phyloP scores from a whole-genome alignment of 2,329 filamentous ascomycete genomes.

The Fusarium sp. region DNA sequence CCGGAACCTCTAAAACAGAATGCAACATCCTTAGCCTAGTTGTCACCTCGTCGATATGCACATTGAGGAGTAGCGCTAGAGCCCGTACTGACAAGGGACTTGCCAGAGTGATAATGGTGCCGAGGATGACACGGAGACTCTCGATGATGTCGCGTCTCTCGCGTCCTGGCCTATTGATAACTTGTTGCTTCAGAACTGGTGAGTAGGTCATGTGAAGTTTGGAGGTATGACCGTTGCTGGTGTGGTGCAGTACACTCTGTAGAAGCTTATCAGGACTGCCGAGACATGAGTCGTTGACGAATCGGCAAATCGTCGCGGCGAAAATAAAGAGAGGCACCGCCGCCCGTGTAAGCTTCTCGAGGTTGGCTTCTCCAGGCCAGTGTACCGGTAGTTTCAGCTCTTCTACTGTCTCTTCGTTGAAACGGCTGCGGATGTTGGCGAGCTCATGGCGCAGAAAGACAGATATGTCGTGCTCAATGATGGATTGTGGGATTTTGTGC shows the following conservation, averaged over 20 bases:
- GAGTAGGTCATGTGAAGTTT: slow-evolving; percentile 33
- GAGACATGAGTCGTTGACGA: not conserved
- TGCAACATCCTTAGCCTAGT: not conserved
- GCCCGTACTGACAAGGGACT: slow-evolving; percentile 34
- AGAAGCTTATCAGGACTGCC: not conserved
- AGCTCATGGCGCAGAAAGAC: too few species aligned
- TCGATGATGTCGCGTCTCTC: slow-evolving; percentile 14
- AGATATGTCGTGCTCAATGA: too few species aligned
- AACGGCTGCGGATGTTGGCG: too few species aligned
- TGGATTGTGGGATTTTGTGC: not conserved
- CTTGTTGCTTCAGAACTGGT: slow-evolving; percentile 23
- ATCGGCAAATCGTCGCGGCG: not conserved
- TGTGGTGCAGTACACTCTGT: slow-evolving; percentile 39
- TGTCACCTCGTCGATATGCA: not conserved
- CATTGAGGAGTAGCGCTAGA: slow-evolving; percentile 26
- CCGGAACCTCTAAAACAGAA: not conserved
- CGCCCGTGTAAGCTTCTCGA: too few species aligned
- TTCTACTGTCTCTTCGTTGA: too few species aligned
- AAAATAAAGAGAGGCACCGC: too few species aligned
- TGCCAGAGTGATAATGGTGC: slow-evolving; percentile 43
- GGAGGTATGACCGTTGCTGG: not conserved
- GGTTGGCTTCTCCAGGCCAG: too few species aligned
- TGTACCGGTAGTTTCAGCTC: too few species aligned
- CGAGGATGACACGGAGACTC: slow-evolving; percentile 44
- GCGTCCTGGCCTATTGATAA: not conserved